Conservation (phyloP, 768 basidiomycete species). For the Lentinula sp. region DNA sequence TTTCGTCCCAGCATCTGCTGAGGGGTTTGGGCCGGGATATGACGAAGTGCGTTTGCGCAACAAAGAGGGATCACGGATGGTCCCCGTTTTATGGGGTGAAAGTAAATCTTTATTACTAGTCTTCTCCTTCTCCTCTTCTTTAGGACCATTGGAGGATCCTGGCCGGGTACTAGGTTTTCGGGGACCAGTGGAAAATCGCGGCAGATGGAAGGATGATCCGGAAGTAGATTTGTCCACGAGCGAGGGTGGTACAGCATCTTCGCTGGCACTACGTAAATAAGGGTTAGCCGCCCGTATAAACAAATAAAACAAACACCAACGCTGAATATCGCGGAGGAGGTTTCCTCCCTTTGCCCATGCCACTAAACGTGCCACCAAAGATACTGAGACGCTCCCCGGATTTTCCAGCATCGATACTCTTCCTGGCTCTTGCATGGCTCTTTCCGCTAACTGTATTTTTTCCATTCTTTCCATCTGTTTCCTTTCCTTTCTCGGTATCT, state of each 20-base stretch:
- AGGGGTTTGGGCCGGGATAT: slow-evolving; percentile 19
- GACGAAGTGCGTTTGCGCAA: slow-evolving; percentile 54
- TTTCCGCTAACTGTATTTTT: slow-evolving; percentile 23
- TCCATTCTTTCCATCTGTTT: slow-evolving; percentile 26
- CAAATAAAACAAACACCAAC: slow-evolving; percentile 34
- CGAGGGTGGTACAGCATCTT: not conserved
- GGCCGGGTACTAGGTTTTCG: slow-evolving; percentile 37
- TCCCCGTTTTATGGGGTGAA: not conserved
- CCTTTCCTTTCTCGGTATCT: slow-evolving; percentile 14
- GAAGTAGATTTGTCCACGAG: slow-evolving; percentile 34
- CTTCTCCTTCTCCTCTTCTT: slow-evolving; percentile 18
- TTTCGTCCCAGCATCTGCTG: slow-evolving; percentile 15
- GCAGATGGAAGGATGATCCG: slow-evolving; percentile 34
- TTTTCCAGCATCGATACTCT: slow-evolving; percentile 40
- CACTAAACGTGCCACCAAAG: slow-evolving; percentile 66
- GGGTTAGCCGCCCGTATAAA: not conserved
- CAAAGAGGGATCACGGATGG: slow-evolving; percentile 27
- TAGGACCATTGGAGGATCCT: slow-evolving; percentile 32
- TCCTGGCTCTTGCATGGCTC: slow-evolving; percentile 39
- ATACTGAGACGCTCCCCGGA: slow-evolving; percentile 67
- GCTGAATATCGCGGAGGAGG: slow-evolving; percentile 70
- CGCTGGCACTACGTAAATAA: slow-evolving; percentile 22
- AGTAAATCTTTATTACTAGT: slow-evolving; percentile 19
- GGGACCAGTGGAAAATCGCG: slow-evolving; percentile 34
- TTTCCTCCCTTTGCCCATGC: slow-evolving; percentile 67